phyloP scores from a whole-genome alignment of 306 rosid species.

The Fragaria iinumae region DNA sequence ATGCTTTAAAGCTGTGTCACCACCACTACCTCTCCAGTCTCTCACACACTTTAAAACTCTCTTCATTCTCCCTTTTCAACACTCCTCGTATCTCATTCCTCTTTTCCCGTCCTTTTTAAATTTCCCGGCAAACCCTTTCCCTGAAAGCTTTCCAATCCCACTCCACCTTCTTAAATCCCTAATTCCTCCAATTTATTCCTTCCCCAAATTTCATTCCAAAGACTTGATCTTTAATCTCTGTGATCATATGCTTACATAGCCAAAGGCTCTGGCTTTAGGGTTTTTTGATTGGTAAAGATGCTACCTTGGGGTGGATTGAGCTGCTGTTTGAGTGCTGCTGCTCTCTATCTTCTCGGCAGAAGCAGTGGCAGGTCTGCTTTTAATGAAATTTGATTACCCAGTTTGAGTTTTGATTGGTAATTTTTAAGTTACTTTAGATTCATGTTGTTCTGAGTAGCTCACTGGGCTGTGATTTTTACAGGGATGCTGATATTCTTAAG shows the following conservation, averaged over 20 bases:
- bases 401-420: background rate
- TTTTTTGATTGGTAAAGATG: constrained; percentile 42
- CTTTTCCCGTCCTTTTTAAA: background rate
- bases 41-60: background rate
- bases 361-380: constrained; percentile 75
- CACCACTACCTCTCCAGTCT: background rate
- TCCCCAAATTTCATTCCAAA: background rate
- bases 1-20: background rate
- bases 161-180: background rate
- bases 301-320: constrained; percentile 94
- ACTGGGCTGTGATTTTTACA: constrained; percentile 25
- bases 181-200: background rate
- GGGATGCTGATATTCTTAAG: constrained; percentile 84
- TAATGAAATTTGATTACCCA: background rate
- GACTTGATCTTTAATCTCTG: background rate
- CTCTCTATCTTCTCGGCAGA: constrained; percentile 94
- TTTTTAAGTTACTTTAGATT: background rate
- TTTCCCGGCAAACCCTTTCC: constrained; percentile 7
- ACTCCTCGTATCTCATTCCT: constrained; percentile 54
- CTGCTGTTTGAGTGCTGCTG: constrained; percentile 95
- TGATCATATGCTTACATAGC: background rate
- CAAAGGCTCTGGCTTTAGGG: constrained; percentile 14
- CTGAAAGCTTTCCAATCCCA: background rate
- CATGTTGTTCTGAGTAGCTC: background rate
- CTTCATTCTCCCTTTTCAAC: constrained; percentile 14